Base-by-base conservation (phyloP, 106 monocot species). In the Dendrobium officinale region DNA sequence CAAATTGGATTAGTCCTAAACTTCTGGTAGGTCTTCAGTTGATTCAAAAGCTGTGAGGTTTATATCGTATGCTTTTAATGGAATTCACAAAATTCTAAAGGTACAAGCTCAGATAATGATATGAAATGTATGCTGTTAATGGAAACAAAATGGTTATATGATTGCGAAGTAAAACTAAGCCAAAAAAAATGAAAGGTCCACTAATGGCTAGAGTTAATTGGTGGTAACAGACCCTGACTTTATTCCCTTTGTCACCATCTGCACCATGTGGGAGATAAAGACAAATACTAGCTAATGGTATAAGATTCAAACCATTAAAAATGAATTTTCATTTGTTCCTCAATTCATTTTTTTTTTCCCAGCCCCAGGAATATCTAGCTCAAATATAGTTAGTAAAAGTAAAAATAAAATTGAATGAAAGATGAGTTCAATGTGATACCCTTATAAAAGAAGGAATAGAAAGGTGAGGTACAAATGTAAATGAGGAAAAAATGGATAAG, bases 101-200 rank as follows among this genome's bases (percentile, higher is more conserved):
- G 3, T 18, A 22, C 27, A 72, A 83, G 64, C 70, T 82, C 27
- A 83, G 78, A 83, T 79, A 22, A 20, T 20, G 78, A 83, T 73
- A 29, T 73, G 45, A 83, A 67, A 72, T 83, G 59, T 22, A 24
- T 56, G 15, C 26, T 73, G 68, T 51, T 51, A 4, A 40, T 73
- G 43, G 9, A 3, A 9, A 49, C 18, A 72, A 73, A 79, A n/a
- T n/a, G n/a, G n/a, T n/a, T n/a, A n/a, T 47, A 40, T 66, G 67
- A 31, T 51, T 51, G 51, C 1, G 2, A 51, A 51, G 51, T 51
- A 51, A n/a, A n/a, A n/a, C n/a, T 19, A 44, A 27, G 8, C 8
- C 22, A 80, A 55, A 67, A 1, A 42, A 33, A 61, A 67, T 43
- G 49, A 67, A 31, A 27, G 17, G 37, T 59, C 26, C 56, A 42